Evolutionary conservation across 345 rosid genomes (phyloP), one percentile per base, ranked within the genome.

Genomic region (Aurinia saxatilis): DNA sequence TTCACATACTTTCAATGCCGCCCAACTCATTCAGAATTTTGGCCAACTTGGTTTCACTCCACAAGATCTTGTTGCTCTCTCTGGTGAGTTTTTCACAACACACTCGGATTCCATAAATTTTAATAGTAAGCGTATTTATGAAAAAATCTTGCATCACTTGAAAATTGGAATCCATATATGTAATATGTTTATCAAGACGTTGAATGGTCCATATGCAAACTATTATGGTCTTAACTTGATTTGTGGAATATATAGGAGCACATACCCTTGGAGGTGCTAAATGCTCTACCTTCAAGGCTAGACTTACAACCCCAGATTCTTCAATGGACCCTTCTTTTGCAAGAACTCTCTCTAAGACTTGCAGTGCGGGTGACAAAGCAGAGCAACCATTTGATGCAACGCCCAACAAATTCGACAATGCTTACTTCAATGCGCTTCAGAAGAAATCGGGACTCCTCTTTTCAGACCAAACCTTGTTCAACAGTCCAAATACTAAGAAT

Each of bases 191-290:
- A 16, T 12, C n/a, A 7, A 27, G 31, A 27, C 31, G 1, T 27
- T 16, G 7, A 18, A 53, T 21, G 47, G 8, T 37, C 9, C n/a
- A 10, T 27, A 27, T 7, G 5, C 31, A 14, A 15, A 7, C 4
- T 15, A 5, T 7, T 16, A 44, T 44, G 41, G 45, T 13, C 10
- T 0, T 15, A 68, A 68, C 31, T 18, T 18, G 50, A 67, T 82
- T 33, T 85, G 88, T 0, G 90, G 86, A 79, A 65, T 13, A 17
- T 2, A 27, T 30, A 93, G 99, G 97, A 55, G 99, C 81, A n/a
- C 99, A 93, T 57, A 93, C 97, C 0, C 74, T 90, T 3, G 99
- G 99, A 63, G 97, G 84, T 66, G 92, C 99, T 18, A 62, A 87
- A 65, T 90, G 96, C 57, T 65, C 92, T 2, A 83, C 99, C 6